phyloP scores from a whole-genome alignment of 2,329 filamentous ascomycete species.

The Leptographium flavum region DNA sequence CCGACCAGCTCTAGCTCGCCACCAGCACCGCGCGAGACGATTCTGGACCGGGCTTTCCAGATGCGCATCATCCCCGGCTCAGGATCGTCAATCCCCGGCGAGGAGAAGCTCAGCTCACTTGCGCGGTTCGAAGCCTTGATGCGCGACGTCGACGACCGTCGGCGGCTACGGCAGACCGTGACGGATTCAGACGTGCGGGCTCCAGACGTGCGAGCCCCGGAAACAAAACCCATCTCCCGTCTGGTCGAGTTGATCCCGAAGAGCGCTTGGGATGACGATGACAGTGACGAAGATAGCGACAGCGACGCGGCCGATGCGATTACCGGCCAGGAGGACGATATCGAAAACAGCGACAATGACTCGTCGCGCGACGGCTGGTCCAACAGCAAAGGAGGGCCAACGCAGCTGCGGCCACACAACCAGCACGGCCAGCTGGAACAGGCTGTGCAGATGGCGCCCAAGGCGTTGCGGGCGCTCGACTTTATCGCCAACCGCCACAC shows the following conservation, averaged over 20 bases:
- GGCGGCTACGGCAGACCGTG: slow-evolving; percentile 23
- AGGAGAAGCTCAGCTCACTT: slow-evolving; percentile 49
- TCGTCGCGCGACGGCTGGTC: neutral
- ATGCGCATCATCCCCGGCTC: slow-evolving; percentile 48
- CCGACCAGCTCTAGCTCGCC: slow-evolving; percentile 33
- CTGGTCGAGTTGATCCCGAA: slow-evolving; percentile 16
- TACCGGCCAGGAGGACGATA: slow-evolving; percentile 5
- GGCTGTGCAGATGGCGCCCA: slow-evolving; percentile 23
- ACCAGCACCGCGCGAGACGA: slow-evolving; percentile 44
- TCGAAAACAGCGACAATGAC: slow-evolving; percentile 8
- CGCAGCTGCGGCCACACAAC: neutral
- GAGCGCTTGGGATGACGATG: slow-evolving; percentile 31
- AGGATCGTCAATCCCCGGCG: slow-evolving; percentile 37
- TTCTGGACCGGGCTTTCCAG: slow-evolving; percentile 53
- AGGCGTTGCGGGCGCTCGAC: slow-evolving; percentile 33
- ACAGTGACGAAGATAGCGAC: slow-evolving; percentile 21
- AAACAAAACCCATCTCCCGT: neutral
- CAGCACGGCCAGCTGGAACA: slow-evolving; percentile 1
- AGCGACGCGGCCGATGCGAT: slow-evolving; percentile 20
- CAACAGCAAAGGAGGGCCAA: neutral
- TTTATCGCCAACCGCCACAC: slow-evolving; percentile 32
- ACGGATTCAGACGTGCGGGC: slow-evolving; percentile 14
- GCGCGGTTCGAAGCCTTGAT: slow-evolving; percentile 53
- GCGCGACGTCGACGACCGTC: slow-evolving; percentile 41
- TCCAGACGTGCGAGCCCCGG: slow-evolving; percentile 8